These are phyloP conservation scores for Globisporangium parvum DNA, from an alignment of 352 stramenopile genomes.

Conservation along the genomic window DNA sequence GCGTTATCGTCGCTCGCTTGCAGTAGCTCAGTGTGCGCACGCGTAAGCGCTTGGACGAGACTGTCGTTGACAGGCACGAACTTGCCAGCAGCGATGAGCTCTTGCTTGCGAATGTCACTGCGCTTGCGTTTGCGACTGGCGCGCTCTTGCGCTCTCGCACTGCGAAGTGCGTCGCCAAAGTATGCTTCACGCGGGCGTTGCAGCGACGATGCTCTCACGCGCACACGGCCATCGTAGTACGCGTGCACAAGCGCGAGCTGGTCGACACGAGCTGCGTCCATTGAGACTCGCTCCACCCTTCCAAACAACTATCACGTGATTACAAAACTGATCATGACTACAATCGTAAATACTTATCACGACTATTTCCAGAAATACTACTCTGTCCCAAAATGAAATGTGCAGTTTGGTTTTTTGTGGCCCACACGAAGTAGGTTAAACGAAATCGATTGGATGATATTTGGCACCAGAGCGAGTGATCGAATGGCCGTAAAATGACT, in stretches of 20 bases:
- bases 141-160: conserved; percentile 1
- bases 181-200: conserved; percentile 24
- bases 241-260: conserved; percentile 38
- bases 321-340: no score
- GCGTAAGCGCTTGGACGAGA: conserved; percentile 15
- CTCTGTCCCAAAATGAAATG: no score
- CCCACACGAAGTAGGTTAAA: no score
- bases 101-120: conserved; percentile 24
- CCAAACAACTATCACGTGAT: no score
- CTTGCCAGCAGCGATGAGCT: conserved; percentile 36
- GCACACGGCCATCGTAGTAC: conserved; percentile 41
- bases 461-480: no score
- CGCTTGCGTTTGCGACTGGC: conserved; percentile 33
- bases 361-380: no score
- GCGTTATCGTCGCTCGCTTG: background rate
- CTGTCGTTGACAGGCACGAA: conserved; percentile 36
- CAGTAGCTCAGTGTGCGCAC: conserved; percentile 16
- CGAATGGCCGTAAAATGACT: no score
- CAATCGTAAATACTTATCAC: no score
- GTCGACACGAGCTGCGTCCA: conserved; percentile 20
- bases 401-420: no score
- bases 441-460: no score
- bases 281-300: no score
- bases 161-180: background rate
- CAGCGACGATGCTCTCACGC: conserved; percentile 26